These are phyloP conservation scores for Fusarium sp. DNA, from an alignment of 2,329 filamentous ascomycete genomes.

Conservation along the genomic window DNA sequence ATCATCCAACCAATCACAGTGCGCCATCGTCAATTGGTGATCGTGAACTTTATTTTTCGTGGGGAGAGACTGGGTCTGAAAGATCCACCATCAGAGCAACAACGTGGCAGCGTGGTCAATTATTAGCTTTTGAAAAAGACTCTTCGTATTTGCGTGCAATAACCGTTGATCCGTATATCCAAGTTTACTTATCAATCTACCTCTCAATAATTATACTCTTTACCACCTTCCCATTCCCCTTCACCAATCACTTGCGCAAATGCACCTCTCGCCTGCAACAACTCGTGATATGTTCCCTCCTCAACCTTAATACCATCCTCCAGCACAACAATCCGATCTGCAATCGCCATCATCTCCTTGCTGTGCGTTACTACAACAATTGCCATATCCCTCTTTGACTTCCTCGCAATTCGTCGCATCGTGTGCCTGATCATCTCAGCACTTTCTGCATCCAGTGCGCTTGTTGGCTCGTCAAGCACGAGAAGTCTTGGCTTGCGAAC, in stretches of 20 bases:
- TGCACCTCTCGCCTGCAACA: conserved; percentile 60
- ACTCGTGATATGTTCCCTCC: conserved; percentile 71
- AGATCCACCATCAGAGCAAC: conserved; percentile 1
- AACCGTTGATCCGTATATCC: neutral
- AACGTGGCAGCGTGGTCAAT: neutral
- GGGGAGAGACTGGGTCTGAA: conserved; percentile 11
- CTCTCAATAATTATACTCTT: neutral
- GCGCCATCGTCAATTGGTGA: neutral
- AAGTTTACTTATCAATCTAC: neutral
- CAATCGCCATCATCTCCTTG: conserved; percentile 86
- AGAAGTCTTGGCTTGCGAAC: conserved; percentile 77
- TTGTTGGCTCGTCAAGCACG: conserved; percentile 89
- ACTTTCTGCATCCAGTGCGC: conserved; percentile 77
- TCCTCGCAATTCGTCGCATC: conserved; percentile 63
- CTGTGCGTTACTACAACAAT: conserved; percentile 86
- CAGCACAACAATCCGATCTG: conserved; percentile 78
- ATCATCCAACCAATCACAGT: neutral
- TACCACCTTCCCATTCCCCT: conserved; percentile 27
- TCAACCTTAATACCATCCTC: conserved; percentile 75
- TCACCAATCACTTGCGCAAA: conserved; percentile 62
- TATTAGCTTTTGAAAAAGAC: neutral
- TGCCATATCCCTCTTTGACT: conserved; percentile 61
- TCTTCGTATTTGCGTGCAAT: conserved; percentile 3
- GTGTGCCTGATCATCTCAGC: conserved; percentile 73
- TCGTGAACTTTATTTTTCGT: neutral